A percentile compares a stretch with the other conserved stretches of the same genome.
Evolutionary conservation across 306 rosid genomes (phyloP).

Genomic region (Quillaja saponaria): DNA sequence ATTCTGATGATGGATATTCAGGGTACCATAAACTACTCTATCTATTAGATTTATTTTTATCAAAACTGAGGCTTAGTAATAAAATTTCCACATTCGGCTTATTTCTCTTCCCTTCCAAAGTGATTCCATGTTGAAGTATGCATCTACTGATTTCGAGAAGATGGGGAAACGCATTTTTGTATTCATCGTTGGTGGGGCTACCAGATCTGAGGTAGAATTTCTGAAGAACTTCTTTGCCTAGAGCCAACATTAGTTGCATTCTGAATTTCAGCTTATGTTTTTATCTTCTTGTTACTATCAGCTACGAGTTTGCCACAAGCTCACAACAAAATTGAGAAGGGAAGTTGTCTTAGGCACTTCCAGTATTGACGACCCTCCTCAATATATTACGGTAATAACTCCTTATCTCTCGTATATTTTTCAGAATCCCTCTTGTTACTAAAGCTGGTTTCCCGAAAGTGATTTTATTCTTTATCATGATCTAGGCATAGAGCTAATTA

Average conservation of each 20-base stretch:
- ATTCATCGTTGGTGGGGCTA: slow-evolving; percentile 88
- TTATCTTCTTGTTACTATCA: slow-evolving; percentile 38
- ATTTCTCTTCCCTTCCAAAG: slow-evolving; percentile 39
- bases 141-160: slow-evolving; percentile 60
- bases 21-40: slow-evolving; percentile 47
- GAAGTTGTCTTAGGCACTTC: slow-evolving; percentile 87
- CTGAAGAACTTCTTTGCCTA: slow-evolving; percentile 14
- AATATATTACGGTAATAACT: slow-evolving; percentile 61
- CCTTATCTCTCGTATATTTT: no score
- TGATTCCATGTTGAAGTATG: slow-evolving; percentile 63
- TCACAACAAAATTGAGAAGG: slow-evolving; percentile 78
- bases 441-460: no score
- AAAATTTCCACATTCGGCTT: slow-evolving; percentile 8
- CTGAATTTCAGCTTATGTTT: slow-evolving; percentile 23
- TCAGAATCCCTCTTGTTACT: no score
- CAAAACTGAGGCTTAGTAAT: slow-evolving; percentile 10
- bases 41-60: background rate
- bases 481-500: no score
- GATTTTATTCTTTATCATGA: no score
- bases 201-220: slow-evolving; percentile 83
- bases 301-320: slow-evolving; percentile 92
- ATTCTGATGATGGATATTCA: slow-evolving; percentile 84
- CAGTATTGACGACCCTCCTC: slow-evolving; percentile 71
- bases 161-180: slow-evolving; percentile 83
- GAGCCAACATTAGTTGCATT: slow-evolving; percentile 2